Evolutionary conservation across 2,329 filamentous ascomycete genomes (phyloP), one percentile per base, ranked within the genome.

Genomic region (Biscogniauxia marginata): DNA sequence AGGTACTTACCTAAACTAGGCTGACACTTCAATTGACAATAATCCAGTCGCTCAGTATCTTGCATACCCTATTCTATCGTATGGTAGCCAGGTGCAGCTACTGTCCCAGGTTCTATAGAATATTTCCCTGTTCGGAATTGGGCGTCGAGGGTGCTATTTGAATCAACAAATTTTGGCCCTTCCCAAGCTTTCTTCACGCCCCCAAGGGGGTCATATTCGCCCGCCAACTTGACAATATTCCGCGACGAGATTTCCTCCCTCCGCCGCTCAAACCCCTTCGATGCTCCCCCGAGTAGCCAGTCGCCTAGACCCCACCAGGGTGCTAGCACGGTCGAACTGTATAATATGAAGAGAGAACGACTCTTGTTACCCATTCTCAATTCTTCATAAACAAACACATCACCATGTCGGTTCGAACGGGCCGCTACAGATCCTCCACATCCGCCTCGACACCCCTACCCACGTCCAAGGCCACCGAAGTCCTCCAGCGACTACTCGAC

Each of bases 341-440:
- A 56, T 66, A 67, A 67, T 64, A 69, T 69, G 67, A 69, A 61
- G 58, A 54, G 53, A 62, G 52, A 22, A 61, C 52, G 47, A 45
- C 25, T 53, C 53, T 55, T 55, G 54, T 52, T 52, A 30, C 55
- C 49, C 47, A 54, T 47, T 23, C 22, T 57, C 60, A 54, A 54
- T 56, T 24, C 44, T 56, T 51, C 50, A 52, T 58, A 55, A 57
- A 58, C 49, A 52, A 7, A 23, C 46, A 56, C 58, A 51, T 59
- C 58, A 79, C 68, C 68, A 84, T 84, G 78, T 77, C 81, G 59
- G 71, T 75, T 57, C 77, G 77, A 60, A 74, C 79, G 55, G 77
- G 83, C 69, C 80, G 85, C 58, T 85, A 85, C 67, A 83, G 85
- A 63, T 86, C 85, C 58, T 87, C 84, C 56, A 88, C 85, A 45